Percentiles rank a stretch among this genome's conserved stretches.
These are phyloP conservation scores for Tothia fuscella DNA, from an alignment of 2,329 filamentous ascomycete genomes.

Conservation along the genomic window DNA sequence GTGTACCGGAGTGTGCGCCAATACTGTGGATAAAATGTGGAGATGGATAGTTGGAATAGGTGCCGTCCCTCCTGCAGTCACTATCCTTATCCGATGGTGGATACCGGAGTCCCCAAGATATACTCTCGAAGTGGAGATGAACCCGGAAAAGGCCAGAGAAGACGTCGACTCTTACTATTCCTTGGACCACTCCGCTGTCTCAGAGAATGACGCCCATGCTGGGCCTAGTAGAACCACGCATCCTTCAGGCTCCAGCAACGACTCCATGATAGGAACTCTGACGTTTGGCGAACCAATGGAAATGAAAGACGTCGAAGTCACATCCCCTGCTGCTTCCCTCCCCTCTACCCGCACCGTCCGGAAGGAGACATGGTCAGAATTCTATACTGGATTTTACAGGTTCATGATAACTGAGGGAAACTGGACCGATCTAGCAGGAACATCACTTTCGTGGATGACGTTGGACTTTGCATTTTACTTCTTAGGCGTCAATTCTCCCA, in stretches of 20 bases:
- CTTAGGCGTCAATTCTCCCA: conserved; percentile 23
- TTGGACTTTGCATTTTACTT: conserved; percentile 27
- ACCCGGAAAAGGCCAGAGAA: conserved; percentile 20
- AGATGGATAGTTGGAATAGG: conserved; percentile 29
- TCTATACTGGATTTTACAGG: conserved; percentile 14
- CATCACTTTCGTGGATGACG: conserved; percentile 24
- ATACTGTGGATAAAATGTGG: conserved; percentile 27
- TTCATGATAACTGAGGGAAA: conserved; percentile 25
- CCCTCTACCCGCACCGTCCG: neutral
- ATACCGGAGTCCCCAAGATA: conserved; percentile 30
- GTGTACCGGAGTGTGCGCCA: conserved; percentile 13
- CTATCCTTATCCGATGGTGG: conserved; percentile 27
- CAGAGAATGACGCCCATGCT: neutral
- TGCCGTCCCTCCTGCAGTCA: conserved; percentile 25
- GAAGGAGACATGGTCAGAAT: conserved; percentile 10
- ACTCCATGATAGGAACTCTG: conserved; percentile 3
- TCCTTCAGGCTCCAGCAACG: neutral
- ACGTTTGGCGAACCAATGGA: conserved; percentile 10
- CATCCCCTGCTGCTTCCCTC: neutral
- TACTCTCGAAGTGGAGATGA: conserved; percentile 28
- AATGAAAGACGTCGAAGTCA: conserved; percentile 8
- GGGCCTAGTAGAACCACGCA: neutral
- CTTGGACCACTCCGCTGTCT: neutral
- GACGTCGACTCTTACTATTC: conserved; percentile 13
- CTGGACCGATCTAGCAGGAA: conserved; percentile 26